Evolutionary conservation across 306 rosid species (phyloP), one percentile per base, ranked within the genome.

Genomic region (Mimosa bimucronata): DNA sequence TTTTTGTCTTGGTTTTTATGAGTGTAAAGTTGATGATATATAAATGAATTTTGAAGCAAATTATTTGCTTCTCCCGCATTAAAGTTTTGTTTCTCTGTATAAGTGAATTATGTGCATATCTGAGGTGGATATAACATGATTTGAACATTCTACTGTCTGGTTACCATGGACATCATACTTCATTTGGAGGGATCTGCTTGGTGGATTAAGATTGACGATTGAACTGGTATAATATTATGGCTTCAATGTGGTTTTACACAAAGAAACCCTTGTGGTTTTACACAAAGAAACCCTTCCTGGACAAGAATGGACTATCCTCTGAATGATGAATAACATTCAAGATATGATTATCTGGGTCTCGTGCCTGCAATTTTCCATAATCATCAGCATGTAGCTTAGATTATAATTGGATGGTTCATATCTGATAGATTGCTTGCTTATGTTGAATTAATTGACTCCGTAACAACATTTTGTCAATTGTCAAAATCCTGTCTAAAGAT

Each of bases 341-440:
- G 46, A 48, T 79, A 79, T 74, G 60, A 71, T 14, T n/a, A 8
- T 74, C n/a, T 69, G 37, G 78, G 75, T 75, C 40, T 28, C n/a
- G 34, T 65, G 29, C n/a, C 55, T 58, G 31, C 41, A 55, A 40
- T 73, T 79, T 79, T 44, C 14, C 55, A 55, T 4, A 68, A 66
- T 37, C 79, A 65, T 72, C 19, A 64, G 18, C 45, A 64, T 44
- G 37, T 3, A 46, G 70, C 69, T 28, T 58, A 4, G 12, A 44
- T 57, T 45, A 45, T 40, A 69, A 30, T 15, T 66, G 38, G 40
- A 26, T 31, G 14, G 44, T 80, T 80, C 30, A 29, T 66, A n/a
- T 52, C 28, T 55, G 62, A 55, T 26, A 55, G 25, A 23, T 18
- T 42, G 41, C 26, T 37, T 40, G 44, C 28, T 19, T 13, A 19